Conservation (phyloP, 2,329 filamentous ascomycete genomes). For the Cladosporium sphaerospermum region DNA sequence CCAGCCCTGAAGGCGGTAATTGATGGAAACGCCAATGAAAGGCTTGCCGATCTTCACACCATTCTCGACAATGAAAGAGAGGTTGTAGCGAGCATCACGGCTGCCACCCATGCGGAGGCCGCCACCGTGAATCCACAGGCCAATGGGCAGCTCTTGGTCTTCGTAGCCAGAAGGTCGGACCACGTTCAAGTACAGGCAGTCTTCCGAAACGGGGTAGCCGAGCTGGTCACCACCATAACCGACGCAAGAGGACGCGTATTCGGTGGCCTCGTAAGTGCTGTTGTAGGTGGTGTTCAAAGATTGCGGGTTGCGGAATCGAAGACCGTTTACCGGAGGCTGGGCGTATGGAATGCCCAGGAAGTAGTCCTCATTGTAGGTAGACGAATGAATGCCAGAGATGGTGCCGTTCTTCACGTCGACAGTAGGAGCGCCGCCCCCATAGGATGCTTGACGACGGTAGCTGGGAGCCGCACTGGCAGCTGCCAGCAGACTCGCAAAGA, state of each 20-base stretch:
- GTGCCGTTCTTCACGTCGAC: slow-evolving; percentile 41
- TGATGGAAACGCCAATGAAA: slow-evolving; percentile 55
- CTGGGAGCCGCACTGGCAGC: slow-evolving; percentile 10
- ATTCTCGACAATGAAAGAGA: slow-evolving; percentile 52
- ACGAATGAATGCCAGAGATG: slow-evolving; percentile 32
- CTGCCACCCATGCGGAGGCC: slow-evolving; percentile 45
- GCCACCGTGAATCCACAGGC: slow-evolving; percentile 31
- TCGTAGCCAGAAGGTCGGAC: slow-evolving; percentile 47
- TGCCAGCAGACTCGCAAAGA: slow-evolving; percentile 10
- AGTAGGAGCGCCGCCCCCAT: slow-evolving; percentile 22
- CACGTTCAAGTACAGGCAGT: slow-evolving; percentile 59
- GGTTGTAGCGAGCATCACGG: slow-evolving; percentile 55
- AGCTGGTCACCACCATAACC: slow-evolving; percentile 34
- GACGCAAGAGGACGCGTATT: slow-evolving; percentile 38
- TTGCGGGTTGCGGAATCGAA: slow-evolving; percentile 30
- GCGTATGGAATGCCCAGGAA: slow-evolving; percentile 41
- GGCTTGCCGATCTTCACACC: slow-evolving; percentile 38
- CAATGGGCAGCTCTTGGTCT: slow-evolving; percentile 45
- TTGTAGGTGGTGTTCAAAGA: slow-evolving; percentile 34
- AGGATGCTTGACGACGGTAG: slow-evolving; percentile 4
- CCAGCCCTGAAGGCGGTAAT: slow-evolving; percentile 60
- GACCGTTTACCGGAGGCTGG: slow-evolving; percentile 29
- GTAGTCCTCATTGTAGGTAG: slow-evolving; percentile 40
- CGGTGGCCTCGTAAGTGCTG: slow-evolving; percentile 33
- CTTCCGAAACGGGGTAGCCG: slow-evolving; percentile 42